Percentiles rank a stretch among this genome's conserved stretches.
Conservation (phyloP, 2,329 filamentous ascomycete genomes). For the Phialophora expanda region DNA sequence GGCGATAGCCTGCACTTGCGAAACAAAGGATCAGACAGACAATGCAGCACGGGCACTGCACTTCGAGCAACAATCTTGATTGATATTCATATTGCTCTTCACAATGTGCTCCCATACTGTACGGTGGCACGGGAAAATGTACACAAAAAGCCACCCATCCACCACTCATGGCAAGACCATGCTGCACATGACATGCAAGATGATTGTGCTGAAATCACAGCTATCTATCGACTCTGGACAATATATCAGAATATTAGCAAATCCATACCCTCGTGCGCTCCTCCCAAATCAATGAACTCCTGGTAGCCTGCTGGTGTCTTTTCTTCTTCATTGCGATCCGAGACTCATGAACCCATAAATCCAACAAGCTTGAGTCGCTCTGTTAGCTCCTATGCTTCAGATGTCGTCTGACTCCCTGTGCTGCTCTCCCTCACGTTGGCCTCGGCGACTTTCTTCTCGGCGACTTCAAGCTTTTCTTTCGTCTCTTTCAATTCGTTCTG, state of each 20-base stretch:
- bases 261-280: background rate
- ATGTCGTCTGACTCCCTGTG: slow-evolving; percentile 29
- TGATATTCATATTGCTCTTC: slow-evolving; percentile 15
- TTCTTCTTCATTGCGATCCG: slow-evolving; percentile 22
- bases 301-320: slow-evolving; percentile 10
- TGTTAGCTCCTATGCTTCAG: slow-evolving; percentile 14
- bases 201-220: slow-evolving; percentile 19
- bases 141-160: slow-evolving; percentile 4
- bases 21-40: background rate
- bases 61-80: background rate
- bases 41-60: background rate
- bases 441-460: slow-evolving; percentile 64
- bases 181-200: slow-evolving; percentile 12
- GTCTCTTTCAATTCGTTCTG: slow-evolving; percentile 73
- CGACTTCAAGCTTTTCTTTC: slow-evolving; percentile 65
- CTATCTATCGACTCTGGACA: slow-evolving; percentile 20
- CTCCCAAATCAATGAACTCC: slow-evolving; percentile 6
- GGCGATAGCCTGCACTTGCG: background rate
- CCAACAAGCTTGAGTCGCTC: background rate
- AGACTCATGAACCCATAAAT: slow-evolving; percentile 24
- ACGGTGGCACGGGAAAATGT: slow-evolving; percentile 1
- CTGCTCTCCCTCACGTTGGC: slow-evolving; percentile 28
- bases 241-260: slow-evolving; percentile 16
- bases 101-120: background rate
- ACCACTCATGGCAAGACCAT: slow-evolving; percentile 11